Percentiles rank a stretch among this genome's conserved stretches.
These are phyloP conservation scores for Brachypodium distachyon DNA, from an alignment of 202 grass and related monocot genomes.

Conservation along the genomic window DNA sequence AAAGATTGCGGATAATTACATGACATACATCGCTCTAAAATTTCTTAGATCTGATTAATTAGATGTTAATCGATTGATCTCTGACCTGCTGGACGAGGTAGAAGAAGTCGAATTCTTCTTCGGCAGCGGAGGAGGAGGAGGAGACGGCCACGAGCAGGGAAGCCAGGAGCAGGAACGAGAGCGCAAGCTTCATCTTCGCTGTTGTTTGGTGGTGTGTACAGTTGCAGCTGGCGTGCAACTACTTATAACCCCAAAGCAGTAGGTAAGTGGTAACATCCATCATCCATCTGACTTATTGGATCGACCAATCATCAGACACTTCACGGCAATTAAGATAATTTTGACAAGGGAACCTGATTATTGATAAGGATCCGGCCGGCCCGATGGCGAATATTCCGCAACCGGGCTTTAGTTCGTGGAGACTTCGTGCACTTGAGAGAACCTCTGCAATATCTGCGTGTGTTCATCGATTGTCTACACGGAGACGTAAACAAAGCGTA, in stretches of 20 bases:
- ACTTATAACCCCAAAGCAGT: constrained; percentile 18
- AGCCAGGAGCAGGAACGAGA: not conserved
- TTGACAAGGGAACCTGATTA: too few species aligned
- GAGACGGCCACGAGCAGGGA: constrained; percentile 13
- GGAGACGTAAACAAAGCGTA: not conserved
- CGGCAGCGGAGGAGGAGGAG: too few species aligned
- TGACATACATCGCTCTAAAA: too few species aligned
- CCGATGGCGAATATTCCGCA: not conserved
- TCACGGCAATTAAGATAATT: too few species aligned
- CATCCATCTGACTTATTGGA: too few species aligned
- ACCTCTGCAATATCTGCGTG: not conserved
- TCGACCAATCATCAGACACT: too few species aligned
- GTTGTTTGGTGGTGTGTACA: not conserved
- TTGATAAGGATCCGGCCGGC: not conserved
- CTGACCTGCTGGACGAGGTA: constrained; percentile 47
- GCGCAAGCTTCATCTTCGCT: constrained; percentile 2
- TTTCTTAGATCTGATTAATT: not conserved
- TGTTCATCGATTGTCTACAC: not conserved
- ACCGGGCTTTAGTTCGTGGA: not conserved
- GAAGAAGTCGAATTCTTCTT: constrained; percentile 45
- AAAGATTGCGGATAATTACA: too few species aligned
- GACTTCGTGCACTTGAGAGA: not conserved
- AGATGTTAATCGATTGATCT: not conserved
- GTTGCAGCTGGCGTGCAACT: not conserved
- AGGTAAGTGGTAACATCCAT: too few species aligned